Base-by-base conservation (phyloP, 164 flowering plant genomes). In the Chimonanthus praecox region DNA sequence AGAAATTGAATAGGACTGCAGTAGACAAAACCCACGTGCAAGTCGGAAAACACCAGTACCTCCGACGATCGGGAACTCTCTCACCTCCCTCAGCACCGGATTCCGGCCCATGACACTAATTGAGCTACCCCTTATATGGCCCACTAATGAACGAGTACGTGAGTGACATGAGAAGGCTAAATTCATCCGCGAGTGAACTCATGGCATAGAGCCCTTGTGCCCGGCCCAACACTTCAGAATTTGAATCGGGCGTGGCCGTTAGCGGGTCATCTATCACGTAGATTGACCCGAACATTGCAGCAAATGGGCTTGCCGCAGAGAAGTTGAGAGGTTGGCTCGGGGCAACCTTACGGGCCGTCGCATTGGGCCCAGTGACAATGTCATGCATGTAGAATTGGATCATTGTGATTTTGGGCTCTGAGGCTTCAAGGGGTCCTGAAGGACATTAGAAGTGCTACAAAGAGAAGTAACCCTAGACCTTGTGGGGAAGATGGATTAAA, bases 11-110 rank as follows among this genome's bases (percentile, higher is more conserved):
- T 60, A 66, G 1, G 83, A 79, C 47, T 46, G 51, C 0, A 79
- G 81, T 9, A 77, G 64, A 75, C 81, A 78, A 69, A 78, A 82
- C 7, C 85, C 87, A 2, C 82, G 78, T 45, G 82, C 85, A 4
- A 82, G 70, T 71, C 85, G 73, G 67, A 84, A 82, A 50, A 70
- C 18, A 71, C 87, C 87, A 0, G 83, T 80, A 7, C 87, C 87
- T 33, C 87, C 87, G 18, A 84, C 80, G 15, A 84, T 74, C 54
- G 87, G 82, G 82, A 84, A 75, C 70, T 84, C 87, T 61, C 83
- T 71, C 21, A 75, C 81, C 2, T 71, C 48, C 1, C 46, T 65
- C 87, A 80, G 73, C 50, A 79, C 68, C 68, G 79, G 79, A 60
- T 84, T 84, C 77, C 83, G 73, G 6, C 85, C 87, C 5, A 82